A percentile compares a stretch with the other conserved stretches of the same genome.
These are phyloP conservation scores for Phascolomyces articulosus DNA, from an alignment of 371 early-diverging fungal species.

Conservation along the genomic window DNA sequence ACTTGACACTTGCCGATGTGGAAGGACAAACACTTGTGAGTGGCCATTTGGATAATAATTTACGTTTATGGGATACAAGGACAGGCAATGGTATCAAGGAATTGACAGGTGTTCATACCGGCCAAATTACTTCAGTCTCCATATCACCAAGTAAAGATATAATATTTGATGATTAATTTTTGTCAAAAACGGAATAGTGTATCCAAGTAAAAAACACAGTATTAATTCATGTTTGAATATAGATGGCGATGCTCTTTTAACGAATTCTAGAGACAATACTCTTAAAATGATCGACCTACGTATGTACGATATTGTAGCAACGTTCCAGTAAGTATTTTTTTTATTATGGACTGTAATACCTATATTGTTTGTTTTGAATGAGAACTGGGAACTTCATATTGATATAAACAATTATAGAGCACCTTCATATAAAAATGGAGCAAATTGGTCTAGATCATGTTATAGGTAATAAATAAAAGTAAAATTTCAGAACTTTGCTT, in stretches of 20 bases:
- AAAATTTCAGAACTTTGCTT: no score
- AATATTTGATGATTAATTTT: no score
- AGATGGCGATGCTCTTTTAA: conserved; percentile 78
- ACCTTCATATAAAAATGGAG: conserved; percentile 76
- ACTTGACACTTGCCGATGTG: conserved; percentile 80
- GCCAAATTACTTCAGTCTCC: conserved; percentile 85
- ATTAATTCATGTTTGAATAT: not conserved
- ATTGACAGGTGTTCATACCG: conserved; percentile 80
- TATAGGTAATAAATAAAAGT: conserved; percentile 57
- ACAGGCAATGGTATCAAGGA: conserved; percentile 85
- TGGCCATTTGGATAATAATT: conserved; percentile 91
- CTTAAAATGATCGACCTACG: conserved; percentile 82
- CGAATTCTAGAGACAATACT: conserved; percentile 93
- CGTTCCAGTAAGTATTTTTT: conserved; percentile 55
- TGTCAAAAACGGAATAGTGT: no score
- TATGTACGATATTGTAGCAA: conserved; percentile 73
- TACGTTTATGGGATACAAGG: conserved; percentile 91
- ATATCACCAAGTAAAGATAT: conserved; percentile 68
- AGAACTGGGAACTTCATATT: no score
- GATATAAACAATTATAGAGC: conserved; percentile 58
- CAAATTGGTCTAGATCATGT: conserved; percentile 89
- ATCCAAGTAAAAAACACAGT: no score
- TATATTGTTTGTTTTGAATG: no score
- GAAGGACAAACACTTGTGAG: conserved; percentile 76
- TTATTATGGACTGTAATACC: no score